Percentiles rank a stretch among this genome's conserved stretches.
Evolutionary conservation across 345 rosid genomes (phyloP).

Genomic region (Lepidium sativum): DNA sequence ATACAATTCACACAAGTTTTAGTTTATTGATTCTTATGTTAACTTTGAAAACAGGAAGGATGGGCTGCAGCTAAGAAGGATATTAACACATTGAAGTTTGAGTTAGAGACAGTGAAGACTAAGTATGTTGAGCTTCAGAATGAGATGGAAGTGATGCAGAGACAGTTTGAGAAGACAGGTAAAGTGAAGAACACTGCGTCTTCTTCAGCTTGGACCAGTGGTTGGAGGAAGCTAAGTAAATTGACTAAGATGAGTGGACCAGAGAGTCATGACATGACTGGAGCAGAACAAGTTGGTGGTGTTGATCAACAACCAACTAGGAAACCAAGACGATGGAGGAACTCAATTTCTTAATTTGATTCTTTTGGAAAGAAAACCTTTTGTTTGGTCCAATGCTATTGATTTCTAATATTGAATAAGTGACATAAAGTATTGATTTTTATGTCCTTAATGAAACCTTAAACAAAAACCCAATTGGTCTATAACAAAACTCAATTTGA

Average conservation of each 20-base stretch:
- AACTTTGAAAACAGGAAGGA: slow-evolving; percentile 65
- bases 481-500: slow-evolving; percentile 13
- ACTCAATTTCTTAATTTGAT: slow-evolving; percentile 62
- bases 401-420: slow-evolving; percentile 14
- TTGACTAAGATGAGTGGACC: slow-evolving; percentile 53
- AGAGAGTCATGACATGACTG: slow-evolving; percentile 51
- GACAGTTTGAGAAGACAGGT: slow-evolving; percentile 67
- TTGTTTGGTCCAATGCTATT: slow-evolving; percentile 3
- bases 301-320: slow-evolving; percentile 41
- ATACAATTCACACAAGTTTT: background rate
- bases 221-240: slow-evolving; percentile 92
- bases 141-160: slow-evolving; percentile 79
- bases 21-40: background rate
- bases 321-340: slow-evolving; percentile 93
- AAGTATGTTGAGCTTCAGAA: slow-evolving; percentile 84
- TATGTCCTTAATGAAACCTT: background rate
- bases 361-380: background rate
- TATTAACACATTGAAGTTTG: slow-evolving; percentile 82
- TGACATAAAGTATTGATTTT: background rate
- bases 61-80: slow-evolving; percentile 91
- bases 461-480: background rate
- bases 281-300: slow-evolving; percentile 46
- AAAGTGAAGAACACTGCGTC: slow-evolving; percentile 54
- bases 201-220: slow-evolving; percentile 64
- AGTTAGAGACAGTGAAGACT: slow-evolving; percentile 73